phyloP scores from a whole-genome alignment of 2,329 filamentous ascomycete species.

The Trichoderma atrobrunneum region DNA sequence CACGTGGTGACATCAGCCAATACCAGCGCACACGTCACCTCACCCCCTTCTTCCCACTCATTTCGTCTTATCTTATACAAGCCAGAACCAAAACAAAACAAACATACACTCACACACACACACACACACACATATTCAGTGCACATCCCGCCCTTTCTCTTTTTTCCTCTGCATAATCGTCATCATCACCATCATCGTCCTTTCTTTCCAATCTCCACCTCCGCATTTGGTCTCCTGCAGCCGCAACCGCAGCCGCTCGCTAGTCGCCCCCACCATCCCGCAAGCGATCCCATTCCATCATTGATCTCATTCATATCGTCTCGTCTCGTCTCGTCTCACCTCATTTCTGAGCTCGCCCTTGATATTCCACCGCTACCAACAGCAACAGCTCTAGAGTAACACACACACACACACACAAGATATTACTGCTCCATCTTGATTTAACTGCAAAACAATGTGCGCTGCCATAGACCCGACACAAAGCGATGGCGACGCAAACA shows the following conservation, averaged over 20 bases:
- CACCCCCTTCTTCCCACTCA: neutral
- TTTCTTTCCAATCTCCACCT: neutral
- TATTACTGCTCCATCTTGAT: neutral
- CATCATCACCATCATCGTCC: neutral
- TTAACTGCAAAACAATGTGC: neutral
- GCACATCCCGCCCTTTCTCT: neutral
- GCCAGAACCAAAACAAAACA: neutral
- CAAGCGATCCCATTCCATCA: neutral
- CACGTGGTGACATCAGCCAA: neutral
- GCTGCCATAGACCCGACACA: neutral
- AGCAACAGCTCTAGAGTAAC: neutral
- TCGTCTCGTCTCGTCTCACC: neutral
- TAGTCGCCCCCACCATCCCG: neutral
- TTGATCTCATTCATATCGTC: neutral
- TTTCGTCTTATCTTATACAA: neutral
- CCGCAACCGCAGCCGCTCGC: neutral
- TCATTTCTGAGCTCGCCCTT: neutral
- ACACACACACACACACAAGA: too few relatives aligned
- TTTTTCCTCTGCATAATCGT: neutral
- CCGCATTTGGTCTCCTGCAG: neutral
- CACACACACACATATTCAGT: too few relatives aligned
- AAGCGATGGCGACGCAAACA: neutral
- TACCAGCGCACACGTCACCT: neutral
- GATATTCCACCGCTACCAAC: neutral
- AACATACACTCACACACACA: neutral